phyloP scores from a whole-genome alignment of 352 stramenopile genomes.

The Phytophthora cajani region DNA sequence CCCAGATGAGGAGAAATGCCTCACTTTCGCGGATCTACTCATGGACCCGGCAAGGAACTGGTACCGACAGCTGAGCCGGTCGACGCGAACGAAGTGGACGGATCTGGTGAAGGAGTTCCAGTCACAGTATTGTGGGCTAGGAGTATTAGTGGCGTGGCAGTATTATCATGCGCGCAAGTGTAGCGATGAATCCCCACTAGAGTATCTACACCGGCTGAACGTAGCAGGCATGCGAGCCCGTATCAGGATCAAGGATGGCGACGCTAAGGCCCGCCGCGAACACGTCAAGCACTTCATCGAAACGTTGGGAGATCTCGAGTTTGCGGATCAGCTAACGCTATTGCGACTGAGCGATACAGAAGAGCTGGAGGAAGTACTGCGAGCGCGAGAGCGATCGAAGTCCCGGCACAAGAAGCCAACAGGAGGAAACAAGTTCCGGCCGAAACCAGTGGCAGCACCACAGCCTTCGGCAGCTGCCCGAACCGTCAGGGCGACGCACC shows the following conservation, averaged over 20 bases:
- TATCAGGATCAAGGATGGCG: constrained; percentile 5
- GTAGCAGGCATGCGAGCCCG: constrained; percentile 8
- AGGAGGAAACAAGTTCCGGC: constrained; percentile 1
- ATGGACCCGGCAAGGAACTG: constrained; percentile 1
- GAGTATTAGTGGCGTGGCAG: constrained; percentile 1
- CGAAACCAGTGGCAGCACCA: background rate
- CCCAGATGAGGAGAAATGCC: background rate
- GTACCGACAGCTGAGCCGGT: constrained; percentile 5
- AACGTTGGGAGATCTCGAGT: no score
- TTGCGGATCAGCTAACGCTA: no score
- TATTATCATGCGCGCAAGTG: constrained; percentile 16
- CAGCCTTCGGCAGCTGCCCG: background rate
- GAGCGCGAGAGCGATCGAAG: constrained; percentile 4
- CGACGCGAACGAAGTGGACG: background rate
- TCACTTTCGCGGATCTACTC: constrained; percentile 7
- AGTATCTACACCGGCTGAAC: constrained; percentile 15
- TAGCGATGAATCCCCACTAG: constrained; percentile 7
- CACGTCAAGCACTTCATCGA: no score
- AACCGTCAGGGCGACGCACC: background rate
- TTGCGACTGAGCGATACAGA: constrained; percentile 1
- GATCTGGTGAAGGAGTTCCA: constrained; percentile 5
- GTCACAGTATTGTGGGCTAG: constrained; percentile 1
- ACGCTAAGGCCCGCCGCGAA: background rate
- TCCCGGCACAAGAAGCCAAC: background rate
- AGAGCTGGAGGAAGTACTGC: background rate